Evolutionary conservation across 2,329 filamentous ascomycete species (phyloP), one percentile per base, ranked within the genome.

Genomic region (Hypomyces perniciosus): DNA sequence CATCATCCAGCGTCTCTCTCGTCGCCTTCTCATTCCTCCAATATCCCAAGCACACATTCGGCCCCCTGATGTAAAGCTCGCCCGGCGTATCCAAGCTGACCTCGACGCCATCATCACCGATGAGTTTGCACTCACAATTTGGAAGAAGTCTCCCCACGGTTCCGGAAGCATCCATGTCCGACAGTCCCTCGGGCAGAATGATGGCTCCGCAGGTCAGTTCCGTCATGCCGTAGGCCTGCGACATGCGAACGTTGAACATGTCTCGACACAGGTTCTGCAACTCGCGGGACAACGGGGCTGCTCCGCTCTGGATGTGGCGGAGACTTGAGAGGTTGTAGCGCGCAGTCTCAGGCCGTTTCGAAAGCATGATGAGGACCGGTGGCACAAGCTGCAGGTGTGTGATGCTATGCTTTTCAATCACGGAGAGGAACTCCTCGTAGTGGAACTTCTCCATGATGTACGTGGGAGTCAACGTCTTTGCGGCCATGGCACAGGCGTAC

Each of bases 161-260:
- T 3, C 75, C 74, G 9, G 20, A 20, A 20, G 68, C 72, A 35
- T 68, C 62, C 29, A 33, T 40, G 12, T 58, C 59, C 48, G 55
- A 55, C n/a, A 68, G 51, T 2, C 68, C 66, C 2, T 63, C 65
- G 1, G 72, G 70, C 6, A 77, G 66, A 41, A 70, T 71, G 12
- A 74, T 64, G 1, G 68, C 73, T 6, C 65, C 68, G 46, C 67
- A 71, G 3, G 68, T 69, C 12, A 69, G 66, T 62, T 84, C 81
- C 0, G 81, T 83, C 80, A 84, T 83, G 4, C 81, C 81, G 74
- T 78, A 83, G 1, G 77, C 80, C 57, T 81, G 79, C 61, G 65
- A 66, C 29, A 76, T 66, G 39, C 67, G 64, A 26, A 72, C 54
- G 4, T 62, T 57, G 48, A 73, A 71, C 3, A 66, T 60, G 26